A percentile compares a stretch with the other conserved stretches of the same genome.
These are phyloP conservation scores for Linnemannia zychae DNA, from an alignment of 192 early-diverging fungal genomes.

Conservation along the genomic window DNA sequence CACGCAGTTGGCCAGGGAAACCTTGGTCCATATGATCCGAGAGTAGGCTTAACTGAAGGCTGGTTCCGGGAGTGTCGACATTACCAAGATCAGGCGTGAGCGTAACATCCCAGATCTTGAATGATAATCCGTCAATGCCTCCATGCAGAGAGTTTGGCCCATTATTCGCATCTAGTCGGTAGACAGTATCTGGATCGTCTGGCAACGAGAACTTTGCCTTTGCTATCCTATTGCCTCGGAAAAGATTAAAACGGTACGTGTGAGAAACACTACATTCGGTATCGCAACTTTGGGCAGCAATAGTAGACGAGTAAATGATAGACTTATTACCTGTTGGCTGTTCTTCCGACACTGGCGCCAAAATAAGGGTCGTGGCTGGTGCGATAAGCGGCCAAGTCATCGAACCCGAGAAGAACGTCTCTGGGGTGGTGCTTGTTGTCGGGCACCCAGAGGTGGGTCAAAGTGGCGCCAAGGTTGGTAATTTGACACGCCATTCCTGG, in stretches of 20 bases:
- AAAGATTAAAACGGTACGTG: neutral
- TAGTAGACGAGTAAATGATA: too few relatives aligned
- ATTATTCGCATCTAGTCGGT: conserved; percentile 74
- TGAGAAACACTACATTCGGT: neutral
- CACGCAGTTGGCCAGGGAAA: conserved; percentile 79
- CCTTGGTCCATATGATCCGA: conserved; percentile 84
- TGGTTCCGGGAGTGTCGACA: conserved; percentile 47
- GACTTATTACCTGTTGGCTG: conserved; percentile 71
- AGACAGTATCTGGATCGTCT: conserved; percentile 50
- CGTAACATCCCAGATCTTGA: conserved; percentile 67
- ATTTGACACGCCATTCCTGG: conserved; percentile 59
- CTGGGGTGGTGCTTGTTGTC: conserved; percentile 57
- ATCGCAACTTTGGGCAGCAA: neutral
- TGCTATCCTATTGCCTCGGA: conserved; percentile 62
- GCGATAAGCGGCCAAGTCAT: conserved; percentile 62
- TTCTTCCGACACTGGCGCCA: conserved; percentile 82
- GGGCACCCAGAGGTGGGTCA: conserved; percentile 75
- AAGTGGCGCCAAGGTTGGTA: conserved; percentile 74
- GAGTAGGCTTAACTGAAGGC: conserved; percentile 68
- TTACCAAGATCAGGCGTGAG: neutral
- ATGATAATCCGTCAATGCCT: conserved; percentile 81
- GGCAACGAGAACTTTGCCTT: conserved; percentile 75
- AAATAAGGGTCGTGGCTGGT: conserved; percentile 76
- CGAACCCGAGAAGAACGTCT: conserved; percentile 86
- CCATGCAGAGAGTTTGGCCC: conserved; percentile 88